Evolutionary conservation across 2,329 filamentous ascomycete genomes (phyloP).

Genomic region (Purpureocillium lavendulum): DNA sequence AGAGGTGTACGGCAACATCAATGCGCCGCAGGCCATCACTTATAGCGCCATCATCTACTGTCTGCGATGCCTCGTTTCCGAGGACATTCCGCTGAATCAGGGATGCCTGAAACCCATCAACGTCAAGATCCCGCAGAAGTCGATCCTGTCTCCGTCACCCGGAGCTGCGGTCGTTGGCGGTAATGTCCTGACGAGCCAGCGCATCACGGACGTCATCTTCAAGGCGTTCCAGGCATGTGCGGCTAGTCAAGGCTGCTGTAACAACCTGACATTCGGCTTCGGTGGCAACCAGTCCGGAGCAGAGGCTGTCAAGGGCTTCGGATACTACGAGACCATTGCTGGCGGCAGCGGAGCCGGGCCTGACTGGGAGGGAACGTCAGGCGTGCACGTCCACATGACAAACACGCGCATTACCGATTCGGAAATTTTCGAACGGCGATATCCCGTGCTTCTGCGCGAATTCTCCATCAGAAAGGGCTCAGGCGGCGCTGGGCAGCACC

Average conservation of each 20-base stretch:
- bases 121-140: conserved; percentile 63
- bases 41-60: conserved; percentile 72
- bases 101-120: conserved; percentile 72
- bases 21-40: conserved; percentile 23
- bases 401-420: conserved; percentile 78
- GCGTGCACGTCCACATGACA: conserved; percentile 80
- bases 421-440: conserved; percentile 70
- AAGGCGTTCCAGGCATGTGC: conserved; percentile 73
- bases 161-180: conserved; percentile 76
- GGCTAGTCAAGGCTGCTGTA: conserved; percentile 72
- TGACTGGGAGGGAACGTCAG: conserved; percentile 63
- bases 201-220: conserved; percentile 76
- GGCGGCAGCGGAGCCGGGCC: conserved; percentile 68
- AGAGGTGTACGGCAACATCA: conserved; percentile 23
- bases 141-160: conserved; percentile 66
- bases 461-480: conserved; percentile 58
- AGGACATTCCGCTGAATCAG: conserved; percentile 81
- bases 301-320: conserved; percentile 51
- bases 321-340: conserved; percentile 81
- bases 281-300: conserved; percentile 60
- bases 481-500: conserved; percentile 48
- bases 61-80: conserved; percentile 67
- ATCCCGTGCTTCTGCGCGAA: conserved; percentile 57
- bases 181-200: conserved; percentile 72
- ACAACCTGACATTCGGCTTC: conserved; percentile 80